Evolutionary conservation across 495 filamentous ascomycete genomes (phyloP).

Genomic region (Tuber melanosporum): DNA sequence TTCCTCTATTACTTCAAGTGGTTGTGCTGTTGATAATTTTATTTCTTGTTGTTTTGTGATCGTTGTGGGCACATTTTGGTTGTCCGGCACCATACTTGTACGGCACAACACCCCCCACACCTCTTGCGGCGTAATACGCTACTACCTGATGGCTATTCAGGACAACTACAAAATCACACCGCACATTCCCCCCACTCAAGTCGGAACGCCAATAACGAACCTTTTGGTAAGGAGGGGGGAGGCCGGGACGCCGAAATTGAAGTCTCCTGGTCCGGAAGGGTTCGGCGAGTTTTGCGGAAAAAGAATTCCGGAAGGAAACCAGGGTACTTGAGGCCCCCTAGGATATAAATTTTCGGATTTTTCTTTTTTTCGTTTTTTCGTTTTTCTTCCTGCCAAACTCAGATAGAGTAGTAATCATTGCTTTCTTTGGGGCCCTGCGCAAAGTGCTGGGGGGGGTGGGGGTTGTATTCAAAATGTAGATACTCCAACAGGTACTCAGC

Average conservation of each 20-base stretch:
- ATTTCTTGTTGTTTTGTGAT: too few relatives aligned
- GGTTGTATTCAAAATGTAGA: too few relatives aligned
- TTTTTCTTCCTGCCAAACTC: background rate
- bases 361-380: too few relatives aligned
- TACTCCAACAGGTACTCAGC: background rate
- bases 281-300: too few relatives aligned
- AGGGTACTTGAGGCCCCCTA: background rate
- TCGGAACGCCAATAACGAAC: background rate
- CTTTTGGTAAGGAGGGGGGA: background rate
- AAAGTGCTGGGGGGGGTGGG: too few relatives aligned
- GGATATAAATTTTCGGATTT: background rate
- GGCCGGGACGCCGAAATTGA: background rate
- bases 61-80: too few relatives aligned
- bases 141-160: background rate
- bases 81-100: too few relatives aligned
- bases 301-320: too few relatives aligned
- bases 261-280: too few relatives aligned
- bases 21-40: too few relatives aligned
- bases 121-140: background rate
- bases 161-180: background rate
- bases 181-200: background rate
- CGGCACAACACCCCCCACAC: background rate
- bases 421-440: background rate
- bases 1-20: too few relatives aligned
- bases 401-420: background rate